A percentile compares a stretch with the other conserved stretches of the same genome.
Evolutionary conservation across 2,329 filamentous ascomycete genomes (phyloP).

Genomic region (Gaeumannomyces sp.): DNA sequence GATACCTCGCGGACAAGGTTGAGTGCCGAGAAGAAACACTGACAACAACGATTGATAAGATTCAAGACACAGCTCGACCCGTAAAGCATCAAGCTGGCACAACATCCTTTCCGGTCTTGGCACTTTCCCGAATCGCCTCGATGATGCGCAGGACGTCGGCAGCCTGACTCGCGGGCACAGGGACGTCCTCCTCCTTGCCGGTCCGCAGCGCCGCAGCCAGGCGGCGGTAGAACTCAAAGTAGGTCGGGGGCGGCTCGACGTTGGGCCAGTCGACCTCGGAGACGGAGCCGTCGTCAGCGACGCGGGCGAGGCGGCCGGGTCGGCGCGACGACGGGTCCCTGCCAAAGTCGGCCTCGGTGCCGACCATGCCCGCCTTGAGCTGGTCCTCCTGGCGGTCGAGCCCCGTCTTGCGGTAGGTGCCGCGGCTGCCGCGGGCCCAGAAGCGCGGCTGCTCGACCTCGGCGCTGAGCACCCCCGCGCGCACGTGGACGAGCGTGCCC

Average conservation of each 20-base stretch:
- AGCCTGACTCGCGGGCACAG: constrained; percentile 46
- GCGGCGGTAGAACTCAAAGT: constrained; percentile 58
- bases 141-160: constrained; percentile 47
- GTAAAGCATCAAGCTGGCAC: background rate
- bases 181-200: constrained; percentile 43
- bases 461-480: constrained; percentile 61
- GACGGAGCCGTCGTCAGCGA: constrained; percentile 45
- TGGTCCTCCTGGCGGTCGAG: constrained; percentile 74
- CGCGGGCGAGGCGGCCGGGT: constrained; percentile 52
- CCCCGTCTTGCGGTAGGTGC: constrained; percentile 65
- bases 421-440: constrained; percentile 70
- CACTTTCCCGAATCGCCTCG: constrained; percentile 36
- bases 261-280: constrained; percentile 48
- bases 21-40: too few relatives aligned
- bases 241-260: constrained; percentile 59
- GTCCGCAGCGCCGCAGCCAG: constrained; percentile 41
- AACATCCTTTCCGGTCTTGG: constrained; percentile 6
- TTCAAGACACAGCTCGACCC: background rate
- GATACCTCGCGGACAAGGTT: too few relatives aligned
- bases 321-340: constrained; percentile 48
- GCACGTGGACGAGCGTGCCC: constrained; percentile 61
- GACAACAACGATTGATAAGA: too few relatives aligned
- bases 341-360: constrained; percentile 58
- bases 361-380: constrained; percentile 56
- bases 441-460: constrained; percentile 66